A percentile compares a stretch with the other conserved stretches of the same genome.
These are phyloP conservation scores for Cubamyces sp. DNA, from an alignment of 768 basidiomycete species.

Conservation along the genomic window DNA sequence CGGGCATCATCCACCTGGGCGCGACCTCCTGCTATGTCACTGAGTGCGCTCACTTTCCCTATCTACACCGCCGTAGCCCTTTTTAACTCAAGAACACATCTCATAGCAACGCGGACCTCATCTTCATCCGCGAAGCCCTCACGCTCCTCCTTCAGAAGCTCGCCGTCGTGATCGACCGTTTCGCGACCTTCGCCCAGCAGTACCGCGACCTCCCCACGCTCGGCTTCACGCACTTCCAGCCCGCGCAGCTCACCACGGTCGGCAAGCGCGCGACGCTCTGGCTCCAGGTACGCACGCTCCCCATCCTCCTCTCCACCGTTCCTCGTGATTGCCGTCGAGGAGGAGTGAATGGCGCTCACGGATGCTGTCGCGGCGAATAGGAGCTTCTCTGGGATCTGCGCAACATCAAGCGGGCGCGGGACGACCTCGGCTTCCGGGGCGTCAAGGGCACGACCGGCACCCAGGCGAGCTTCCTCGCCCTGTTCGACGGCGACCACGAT, in stretches of 20 bases:
- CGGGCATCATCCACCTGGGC: conserved; percentile 94
- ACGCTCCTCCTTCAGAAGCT: conserved; percentile 85
- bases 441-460: conserved; percentile 99
- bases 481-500: conserved; percentile 94
- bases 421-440: conserved; percentile 95
- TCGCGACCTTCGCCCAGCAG: conserved; percentile 81
- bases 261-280: conserved; percentile 96
- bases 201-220: conserved; percentile 90
- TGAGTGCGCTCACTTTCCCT: conserved; percentile 62
- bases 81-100: too few relatives aligned
- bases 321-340: too few relatives aligned
- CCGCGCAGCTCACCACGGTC: conserved; percentile 97
- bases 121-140: conserved; percentile 90
- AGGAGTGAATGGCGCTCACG: not conserved
- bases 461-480: conserved; percentile 90
- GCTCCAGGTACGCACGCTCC: conserved; percentile 69
- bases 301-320: too few relatives aligned
- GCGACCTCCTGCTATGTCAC: conserved; percentile 99
- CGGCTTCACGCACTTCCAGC: conserved; percentile 99
- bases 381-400: conserved; percentile 97
- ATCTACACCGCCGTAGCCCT: not conserved
- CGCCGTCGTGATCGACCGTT: conserved; percentile 86
- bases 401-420: conserved; percentile 85
- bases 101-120: conserved; percentile 93
- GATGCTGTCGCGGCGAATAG: conserved; percentile 37